Evolutionary conservation across 495 filamentous ascomycete genomes (phyloP), one percentile per base, ranked within the genome.

Genomic region (Penicillium parvum): DNA sequence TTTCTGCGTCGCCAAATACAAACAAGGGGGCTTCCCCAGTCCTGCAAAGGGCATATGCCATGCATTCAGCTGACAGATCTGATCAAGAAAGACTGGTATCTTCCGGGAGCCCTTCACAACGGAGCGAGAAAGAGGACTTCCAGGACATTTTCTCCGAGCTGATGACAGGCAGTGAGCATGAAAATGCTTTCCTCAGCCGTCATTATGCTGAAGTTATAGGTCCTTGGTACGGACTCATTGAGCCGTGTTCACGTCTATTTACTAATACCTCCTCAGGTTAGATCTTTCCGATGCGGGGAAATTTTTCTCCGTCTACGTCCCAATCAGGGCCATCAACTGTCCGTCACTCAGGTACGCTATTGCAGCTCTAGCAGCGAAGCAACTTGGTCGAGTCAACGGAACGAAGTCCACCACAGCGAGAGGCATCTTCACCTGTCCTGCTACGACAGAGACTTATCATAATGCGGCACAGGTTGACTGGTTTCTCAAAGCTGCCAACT

Each of bases 401-500:
- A 48, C 46, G 18, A 67, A 53, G 21, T 35, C 39, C 7, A 26
- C 44, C 12, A 40, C 30, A 1, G 49, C 32, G 1, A 53, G 52
- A 9, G 60, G 59, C 6, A 57, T 66, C 40, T 57, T 55, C 15
- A 62, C 61, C 4, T 66, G 55, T 16, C 60, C 63, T 15, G 59
- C 67, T 4, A 66, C 52, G 0, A 68, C 60, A 14, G 61, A 72
- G 45, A 49, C 40, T 5, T 73, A 73, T 34, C 66, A 65, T 7
- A 69, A 68, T 43, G 37, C 61, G 0, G 40, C 46, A 8, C 47
- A 64, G 12, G 61, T 63, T 4, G 67, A 73, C 26, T 73, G 69
- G 69, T 62, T 60, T 19, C 53, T 68, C 20, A 73, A 73, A 34
- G 65, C 61, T 11, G 60, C 61, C 18, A 71, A 69, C 33, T 73